These are phyloP conservation scores for Neocatenulostroma microsporum DNA, from an alignment of 2,329 filamentous ascomycete species.

Conservation along the genomic window DNA sequence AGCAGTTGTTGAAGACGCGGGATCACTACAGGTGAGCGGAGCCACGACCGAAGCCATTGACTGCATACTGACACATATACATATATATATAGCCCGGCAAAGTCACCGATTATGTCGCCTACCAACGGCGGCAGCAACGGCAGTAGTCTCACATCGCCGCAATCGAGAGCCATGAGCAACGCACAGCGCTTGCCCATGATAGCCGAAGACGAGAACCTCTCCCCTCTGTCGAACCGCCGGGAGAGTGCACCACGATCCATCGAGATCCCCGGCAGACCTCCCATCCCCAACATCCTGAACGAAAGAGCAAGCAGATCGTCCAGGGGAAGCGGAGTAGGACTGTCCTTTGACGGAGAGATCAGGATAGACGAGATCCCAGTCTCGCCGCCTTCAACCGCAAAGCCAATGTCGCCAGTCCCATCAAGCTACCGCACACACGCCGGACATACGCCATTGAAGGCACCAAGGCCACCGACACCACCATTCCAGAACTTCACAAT, in stretches of 20 bases:
- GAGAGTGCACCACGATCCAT: conserved; percentile 22
- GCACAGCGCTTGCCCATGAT: conserved; percentile 25
- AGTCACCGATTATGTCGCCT: conserved; percentile 28
- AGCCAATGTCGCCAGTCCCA: conserved; percentile 25
- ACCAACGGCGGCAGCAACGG: conserved; percentile 11
- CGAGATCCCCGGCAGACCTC: conserved; percentile 14
- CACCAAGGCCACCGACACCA: conserved; percentile 23
- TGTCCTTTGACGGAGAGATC: conserved; percentile 20
- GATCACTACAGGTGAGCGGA: conserved; percentile 30
- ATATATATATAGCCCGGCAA: conserved; percentile 31
- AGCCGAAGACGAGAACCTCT: conserved; percentile 26
- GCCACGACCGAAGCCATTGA: too few relatives aligned
- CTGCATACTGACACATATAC: too few relatives aligned
- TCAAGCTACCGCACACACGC: conserved; percentile 24
- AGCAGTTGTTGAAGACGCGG: conserved; percentile 26
- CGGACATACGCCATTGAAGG: conserved; percentile 29
- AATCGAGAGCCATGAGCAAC: conserved; percentile 13
- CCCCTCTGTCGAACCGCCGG: conserved; percentile 18
- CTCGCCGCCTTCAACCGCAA: conserved; percentile 16
- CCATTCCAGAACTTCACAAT: conserved; percentile 20
- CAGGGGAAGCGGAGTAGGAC: conserved; percentile 10
- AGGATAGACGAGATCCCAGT: conserved; percentile 25
- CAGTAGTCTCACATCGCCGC: conserved; percentile 15
- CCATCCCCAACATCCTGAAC: conserved; percentile 8
- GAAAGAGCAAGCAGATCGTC: conserved; percentile 1